Evolutionary conservation across 139 green algal genomes (phyloP).

Genomic region (Asterochloris erici): DNA sequence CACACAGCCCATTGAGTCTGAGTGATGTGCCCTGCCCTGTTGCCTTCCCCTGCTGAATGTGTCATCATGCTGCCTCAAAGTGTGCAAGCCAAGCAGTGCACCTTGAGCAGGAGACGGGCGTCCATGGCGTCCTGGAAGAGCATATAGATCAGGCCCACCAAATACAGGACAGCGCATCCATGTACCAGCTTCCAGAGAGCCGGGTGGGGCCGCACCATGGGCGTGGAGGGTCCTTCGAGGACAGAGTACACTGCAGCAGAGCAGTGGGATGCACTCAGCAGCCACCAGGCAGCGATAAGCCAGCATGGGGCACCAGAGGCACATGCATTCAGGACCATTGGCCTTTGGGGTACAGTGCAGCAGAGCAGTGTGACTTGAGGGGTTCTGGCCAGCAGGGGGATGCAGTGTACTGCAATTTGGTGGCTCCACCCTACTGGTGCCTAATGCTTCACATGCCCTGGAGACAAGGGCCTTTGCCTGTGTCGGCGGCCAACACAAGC

Average conservation of each 20-base stretch:
- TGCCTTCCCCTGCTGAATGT: background rate
- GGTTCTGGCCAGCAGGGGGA: background rate
- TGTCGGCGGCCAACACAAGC: too few relatives aligned
- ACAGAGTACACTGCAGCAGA: constrained; percentile 57
- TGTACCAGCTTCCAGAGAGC: constrained; percentile 84
- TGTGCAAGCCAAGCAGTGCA: constrained; percentile 18
- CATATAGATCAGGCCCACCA: constrained; percentile 79
- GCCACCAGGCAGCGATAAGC: background rate
- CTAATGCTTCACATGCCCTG: too few relatives aligned
- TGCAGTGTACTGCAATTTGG: too few relatives aligned
- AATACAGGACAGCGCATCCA: constrained; percentile 75
- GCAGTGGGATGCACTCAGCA: background rate
- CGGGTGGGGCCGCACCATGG: constrained; percentile 87
- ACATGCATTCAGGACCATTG: background rate
- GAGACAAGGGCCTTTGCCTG: too few relatives aligned
- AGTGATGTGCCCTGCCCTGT: background rate
- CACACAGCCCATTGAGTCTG: background rate
- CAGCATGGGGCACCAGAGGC: background rate
- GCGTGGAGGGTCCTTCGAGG: constrained; percentile 63
- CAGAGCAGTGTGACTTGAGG: background rate
- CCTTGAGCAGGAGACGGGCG: constrained; percentile 67
- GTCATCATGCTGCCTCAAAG: background rate
- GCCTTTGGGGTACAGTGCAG: background rate
- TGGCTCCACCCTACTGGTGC: too few relatives aligned
- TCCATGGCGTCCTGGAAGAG: constrained; percentile 77